phyloP scores from a whole-genome alignment of 257 asterid genomes.

The Scutellaria barbata region DNA sequence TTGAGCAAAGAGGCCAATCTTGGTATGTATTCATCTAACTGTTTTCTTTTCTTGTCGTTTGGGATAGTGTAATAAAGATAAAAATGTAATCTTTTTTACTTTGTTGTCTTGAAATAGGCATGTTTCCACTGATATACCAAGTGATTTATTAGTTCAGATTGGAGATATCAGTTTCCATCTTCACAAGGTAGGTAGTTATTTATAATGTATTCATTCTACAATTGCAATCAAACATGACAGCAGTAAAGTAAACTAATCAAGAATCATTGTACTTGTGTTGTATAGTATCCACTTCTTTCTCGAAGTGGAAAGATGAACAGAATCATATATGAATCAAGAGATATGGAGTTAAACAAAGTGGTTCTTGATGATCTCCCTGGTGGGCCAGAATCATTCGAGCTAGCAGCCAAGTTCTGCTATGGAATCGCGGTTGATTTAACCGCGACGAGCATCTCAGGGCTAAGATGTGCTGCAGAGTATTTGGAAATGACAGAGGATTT shows the following conservation, averaged over 20 bases:
- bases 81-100: not conserved
- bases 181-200: conserved; percentile 65
- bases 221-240: too few species aligned
- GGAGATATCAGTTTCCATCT: conserved; percentile 83
- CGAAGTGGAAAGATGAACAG: conserved; percentile 86
- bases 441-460: conserved; percentile 83
- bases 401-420: conserved; percentile 97
- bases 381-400: conserved; percentile 83
- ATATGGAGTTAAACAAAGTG: conserved; percentile 54
- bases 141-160: conserved; percentile 84
- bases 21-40: conserved; percentile 48
- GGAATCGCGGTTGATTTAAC: conserved; percentile 87
- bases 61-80: not conserved
- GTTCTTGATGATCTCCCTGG: conserved; percentile 78
- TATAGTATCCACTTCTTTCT: conserved; percentile 86
- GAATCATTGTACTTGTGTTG: not conserved
- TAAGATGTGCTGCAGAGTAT: conserved; percentile 92
- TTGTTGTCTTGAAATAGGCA: conserved; percentile 51
- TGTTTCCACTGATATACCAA: conserved; percentile 89
- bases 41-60: not conserved
- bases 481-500: conserved; percentile 97
- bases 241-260: not conserved
- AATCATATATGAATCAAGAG: conserved; percentile 70
- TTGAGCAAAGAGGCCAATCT: conserved; percentile 85
- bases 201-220: too few species aligned